Evolutionary conservation across 1,284 basidiomycete species (phyloP).

Genomic region (Ceratobasidium sp.): DNA sequence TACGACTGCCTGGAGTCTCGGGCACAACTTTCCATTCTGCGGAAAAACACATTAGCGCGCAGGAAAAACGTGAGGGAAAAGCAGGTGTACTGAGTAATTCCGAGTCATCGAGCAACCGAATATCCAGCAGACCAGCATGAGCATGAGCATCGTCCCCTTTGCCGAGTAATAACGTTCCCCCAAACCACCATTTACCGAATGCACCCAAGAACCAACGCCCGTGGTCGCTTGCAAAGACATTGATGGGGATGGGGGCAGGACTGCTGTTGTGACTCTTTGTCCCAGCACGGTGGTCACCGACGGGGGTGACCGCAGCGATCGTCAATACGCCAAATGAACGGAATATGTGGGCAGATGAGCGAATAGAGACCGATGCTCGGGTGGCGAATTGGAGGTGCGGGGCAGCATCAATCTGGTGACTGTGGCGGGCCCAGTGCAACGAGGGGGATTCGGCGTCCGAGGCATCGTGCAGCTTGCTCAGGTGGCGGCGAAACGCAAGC

Average conservation of each 20-base stretch:
- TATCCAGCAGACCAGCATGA: slow-evolving; percentile 46
- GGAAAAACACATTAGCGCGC: slow-evolving; percentile 14
- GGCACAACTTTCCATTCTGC: slow-evolving; percentile 34
- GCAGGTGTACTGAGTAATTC: slow-evolving; percentile 45
- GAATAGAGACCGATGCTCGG: slow-evolving; percentile 89
- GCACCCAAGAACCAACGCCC: slow-evolving; percentile 80
- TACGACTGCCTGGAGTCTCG: slow-evolving; percentile 65
- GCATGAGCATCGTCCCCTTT: slow-evolving; percentile 74
- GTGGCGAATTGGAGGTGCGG: slow-evolving; percentile 80
- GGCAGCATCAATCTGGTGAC: slow-evolving; percentile 28
- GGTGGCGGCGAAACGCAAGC: slow-evolving; percentile 92
- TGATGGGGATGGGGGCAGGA: slow-evolving; percentile 50
- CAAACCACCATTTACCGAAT: slow-evolving; percentile 89
- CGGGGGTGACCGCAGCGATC: slow-evolving; percentile 76
- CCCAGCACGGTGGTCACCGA: slow-evolving; percentile 52
- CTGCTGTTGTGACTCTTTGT: slow-evolving; percentile 52
- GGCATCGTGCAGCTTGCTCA: slow-evolving; percentile 83
- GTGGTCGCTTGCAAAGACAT: slow-evolving; percentile 47
- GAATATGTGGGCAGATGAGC: slow-evolving; percentile 91
- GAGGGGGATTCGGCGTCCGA: slow-evolving; percentile 32
- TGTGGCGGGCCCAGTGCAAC: slow-evolving; percentile 40
- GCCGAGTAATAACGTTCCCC: slow-evolving; percentile 70
- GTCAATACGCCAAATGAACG: slow-evolving; percentile 87
- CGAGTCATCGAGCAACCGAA: slow-evolving; percentile 49
- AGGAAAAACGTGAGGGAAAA: slow-evolving; percentile 36